Evolutionary conservation across 2,329 filamentous ascomycete genomes (phyloP).

Genomic region (Sphaerostilbella broomeana): DNA sequence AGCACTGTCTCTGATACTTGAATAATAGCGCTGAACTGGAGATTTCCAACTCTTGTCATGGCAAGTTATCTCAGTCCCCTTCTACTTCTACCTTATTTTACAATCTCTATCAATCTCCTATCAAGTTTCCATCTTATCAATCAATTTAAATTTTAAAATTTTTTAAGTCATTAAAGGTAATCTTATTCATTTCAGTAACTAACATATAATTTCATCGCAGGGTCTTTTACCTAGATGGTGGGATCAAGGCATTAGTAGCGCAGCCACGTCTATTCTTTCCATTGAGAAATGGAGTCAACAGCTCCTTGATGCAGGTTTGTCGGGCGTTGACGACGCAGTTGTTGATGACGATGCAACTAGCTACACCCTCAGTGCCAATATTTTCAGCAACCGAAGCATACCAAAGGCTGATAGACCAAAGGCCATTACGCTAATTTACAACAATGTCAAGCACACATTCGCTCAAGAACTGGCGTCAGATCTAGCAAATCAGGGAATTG

Average conservation of each 20-base stretch:
- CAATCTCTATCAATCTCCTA: not conserved
- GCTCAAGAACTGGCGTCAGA: conserved; percentile 4
- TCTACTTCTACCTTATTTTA: not conserved
- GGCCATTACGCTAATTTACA: conserved; percentile 1
- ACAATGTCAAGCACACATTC: conserved; percentile 9
- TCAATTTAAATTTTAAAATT: not conserved
- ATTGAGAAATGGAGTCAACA: conserved; percentile 7
- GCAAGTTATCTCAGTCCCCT: no score
- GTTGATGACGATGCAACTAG: conserved; percentile 8
- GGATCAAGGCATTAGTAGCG: not conserved
- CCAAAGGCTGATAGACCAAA: no score
- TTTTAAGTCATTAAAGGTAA: no score
- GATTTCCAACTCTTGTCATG: no score
- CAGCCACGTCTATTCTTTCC: not conserved
- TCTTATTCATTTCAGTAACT: not conserved
- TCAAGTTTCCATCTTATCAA: not conserved
- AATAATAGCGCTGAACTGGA: not conserved
- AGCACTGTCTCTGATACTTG: not conserved
- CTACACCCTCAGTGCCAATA: conserved; percentile 1
- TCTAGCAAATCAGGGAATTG: conserved; percentile 1
- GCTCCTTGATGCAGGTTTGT: conserved; percentile 5
- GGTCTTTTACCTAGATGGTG: conserved; percentile 1
- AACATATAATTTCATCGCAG: not conserved
- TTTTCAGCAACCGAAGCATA: no score
- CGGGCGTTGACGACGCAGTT: conserved; percentile 6